Conservation (phyloP, 768 basidiomycete species). For the Mrakia gelida region DNA sequence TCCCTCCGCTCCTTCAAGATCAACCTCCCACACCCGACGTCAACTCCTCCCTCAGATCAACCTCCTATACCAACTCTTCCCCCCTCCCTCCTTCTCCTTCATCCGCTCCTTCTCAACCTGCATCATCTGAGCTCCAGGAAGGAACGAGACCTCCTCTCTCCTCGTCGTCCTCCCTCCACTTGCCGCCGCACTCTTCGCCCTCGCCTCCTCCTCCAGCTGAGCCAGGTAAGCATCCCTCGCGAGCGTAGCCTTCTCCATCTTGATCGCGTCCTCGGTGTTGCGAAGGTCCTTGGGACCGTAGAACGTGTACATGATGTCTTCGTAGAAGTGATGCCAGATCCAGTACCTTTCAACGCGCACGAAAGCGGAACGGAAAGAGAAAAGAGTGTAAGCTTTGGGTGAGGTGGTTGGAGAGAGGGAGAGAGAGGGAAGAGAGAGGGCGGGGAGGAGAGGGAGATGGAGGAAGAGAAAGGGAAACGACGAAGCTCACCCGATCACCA, state of each 20-base stretch:
- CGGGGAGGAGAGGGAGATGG: no score
- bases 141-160: neutral
- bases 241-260: slow-evolving; percentile 1
- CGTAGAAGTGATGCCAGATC: neutral
- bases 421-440: neutral
- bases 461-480: no score
- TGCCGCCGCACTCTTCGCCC: neutral
- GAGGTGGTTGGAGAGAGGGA: neutral
- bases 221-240: neutral
- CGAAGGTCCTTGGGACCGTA: no score
- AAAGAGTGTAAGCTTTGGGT: neutral
- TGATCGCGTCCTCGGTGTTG: neutral
- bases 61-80: neutral
- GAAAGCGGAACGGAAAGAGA: neutral
- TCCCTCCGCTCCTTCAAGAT: no score
- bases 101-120: neutral
- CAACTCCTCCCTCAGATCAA: neutral
- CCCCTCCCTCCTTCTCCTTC: neutral
- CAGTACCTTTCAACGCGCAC: neutral
- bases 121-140: neutral
- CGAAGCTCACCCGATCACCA: neutral
- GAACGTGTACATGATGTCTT: neutral
- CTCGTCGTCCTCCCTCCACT: neutral
- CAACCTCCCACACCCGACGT: no score
- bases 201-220: neutral